Evolutionary conservation across 805 yeast genomes (phyloP).

Genomic region (Metschnikowia gruessii): DNA sequence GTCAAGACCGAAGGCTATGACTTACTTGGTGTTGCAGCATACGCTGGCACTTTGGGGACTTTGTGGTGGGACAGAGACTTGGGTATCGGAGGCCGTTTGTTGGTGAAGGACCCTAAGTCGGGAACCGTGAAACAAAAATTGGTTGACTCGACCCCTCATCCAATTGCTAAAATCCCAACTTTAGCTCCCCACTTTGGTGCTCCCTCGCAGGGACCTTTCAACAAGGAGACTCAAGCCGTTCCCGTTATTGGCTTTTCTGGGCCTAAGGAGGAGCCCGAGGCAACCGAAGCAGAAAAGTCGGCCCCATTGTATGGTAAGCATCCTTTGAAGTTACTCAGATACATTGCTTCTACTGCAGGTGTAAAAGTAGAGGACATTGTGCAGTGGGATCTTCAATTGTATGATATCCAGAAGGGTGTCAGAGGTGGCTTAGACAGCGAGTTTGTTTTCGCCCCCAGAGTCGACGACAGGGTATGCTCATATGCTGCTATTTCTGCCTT

Average conservation of each 20-base stretch:
- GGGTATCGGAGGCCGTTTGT: conserved; percentile 77
- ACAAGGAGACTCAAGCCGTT: conserved; percentile 71
- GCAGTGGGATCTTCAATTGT: conserved; percentile 74
- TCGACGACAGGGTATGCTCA: conserved; percentile 82
- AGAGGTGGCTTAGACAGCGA: conserved; percentile 77
- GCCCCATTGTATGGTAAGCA: conserved; percentile 72
- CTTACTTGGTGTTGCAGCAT: conserved; percentile 78
- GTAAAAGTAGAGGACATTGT: conserved; percentile 59
- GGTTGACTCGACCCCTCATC: conserved; percentile 60
- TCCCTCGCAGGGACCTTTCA: conserved; percentile 66
- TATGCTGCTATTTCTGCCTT: conserved; percentile 66
- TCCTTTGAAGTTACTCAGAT: conserved; percentile 63
- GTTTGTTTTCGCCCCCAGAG: conserved; percentile 75
- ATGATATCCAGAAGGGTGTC: conserved; percentile 76
- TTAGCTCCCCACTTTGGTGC: conserved; percentile 86
- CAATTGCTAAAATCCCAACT: conserved; percentile 78
- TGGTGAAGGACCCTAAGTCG: conserved; percentile 39
- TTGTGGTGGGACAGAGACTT: conserved; percentile 85
- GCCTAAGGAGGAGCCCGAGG: conserved; percentile 38
- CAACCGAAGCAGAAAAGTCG: conserved; percentile 56
- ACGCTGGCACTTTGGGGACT: conserved; percentile 64
- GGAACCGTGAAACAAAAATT: conserved; percentile 41
- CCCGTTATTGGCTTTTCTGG: conserved; percentile 66
- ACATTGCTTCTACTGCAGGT: conserved; percentile 58
- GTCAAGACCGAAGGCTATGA: conserved; percentile 68